Percentiles rank a stretch among this genome's conserved stretches.
Evolutionary conservation across 805 yeast species (phyloP).

Genomic region (Spathaspora arborariae): DNA sequence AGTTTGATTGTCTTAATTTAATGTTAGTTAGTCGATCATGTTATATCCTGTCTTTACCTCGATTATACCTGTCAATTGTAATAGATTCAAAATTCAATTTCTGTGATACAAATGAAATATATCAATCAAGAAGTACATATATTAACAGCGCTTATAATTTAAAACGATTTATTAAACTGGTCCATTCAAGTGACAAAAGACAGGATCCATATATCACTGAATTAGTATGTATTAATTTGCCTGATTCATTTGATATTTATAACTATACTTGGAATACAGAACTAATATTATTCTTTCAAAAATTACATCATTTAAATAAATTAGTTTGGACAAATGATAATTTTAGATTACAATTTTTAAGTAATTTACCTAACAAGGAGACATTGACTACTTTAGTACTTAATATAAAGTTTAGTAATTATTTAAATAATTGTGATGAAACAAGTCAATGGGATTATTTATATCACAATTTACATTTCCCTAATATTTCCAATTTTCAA

Average conservation of each 20-base stretch:
- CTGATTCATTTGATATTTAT: conserved; percentile 38
- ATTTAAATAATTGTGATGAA: conserved; percentile 9
- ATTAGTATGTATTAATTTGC: conserved; percentile 34
- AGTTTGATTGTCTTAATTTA: conserved; percentile 34
- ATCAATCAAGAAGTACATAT: conserved; percentile 17
- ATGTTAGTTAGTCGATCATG: conserved; percentile 25
- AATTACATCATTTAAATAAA: conserved; percentile 22
- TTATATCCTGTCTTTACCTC: conserved; percentile 25
- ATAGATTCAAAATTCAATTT: conserved; percentile 36
- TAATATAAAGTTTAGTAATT: conserved; percentile 25
- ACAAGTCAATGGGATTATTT: conserved; percentile 7
- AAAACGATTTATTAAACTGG: conserved; percentile 27
- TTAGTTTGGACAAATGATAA: conserved; percentile 30
- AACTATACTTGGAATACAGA: conserved; percentile 25
- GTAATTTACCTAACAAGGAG: conserved; percentile 25
- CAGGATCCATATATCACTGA: conserved; percentile 13
- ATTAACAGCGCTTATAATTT: conserved; percentile 39
- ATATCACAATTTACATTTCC: conserved; percentile 14
- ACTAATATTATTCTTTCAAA: conserved; percentile 23
- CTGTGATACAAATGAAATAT: conserved; percentile 19
- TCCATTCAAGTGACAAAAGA: conserved; percentile 5
- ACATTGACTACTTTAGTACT: conserved; percentile 22
- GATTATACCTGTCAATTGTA: conserved; percentile 37
- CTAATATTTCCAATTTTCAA: conserved; percentile 28
- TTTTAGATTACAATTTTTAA: conserved; percentile 24